Conservation (phyloP, 352 stramenopile genomes). For the Globisporangium middletonii region DNA sequence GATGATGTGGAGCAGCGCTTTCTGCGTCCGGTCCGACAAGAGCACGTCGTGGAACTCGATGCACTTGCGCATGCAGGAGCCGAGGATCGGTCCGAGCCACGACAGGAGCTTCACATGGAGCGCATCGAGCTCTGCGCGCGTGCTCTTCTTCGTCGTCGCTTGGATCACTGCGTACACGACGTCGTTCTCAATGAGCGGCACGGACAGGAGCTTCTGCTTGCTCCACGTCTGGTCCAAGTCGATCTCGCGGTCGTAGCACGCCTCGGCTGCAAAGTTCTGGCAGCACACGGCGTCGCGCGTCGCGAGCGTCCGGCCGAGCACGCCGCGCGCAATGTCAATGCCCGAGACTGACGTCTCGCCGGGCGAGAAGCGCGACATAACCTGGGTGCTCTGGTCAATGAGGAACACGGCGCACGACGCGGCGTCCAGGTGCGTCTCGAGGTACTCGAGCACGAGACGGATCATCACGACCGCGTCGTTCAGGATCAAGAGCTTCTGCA, state of each 20-base stretch:
- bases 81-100: conserved; percentile 77
- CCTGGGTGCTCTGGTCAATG: conserved; percentile 65
- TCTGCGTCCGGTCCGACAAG: conserved; percentile 77
- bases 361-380: conserved; percentile 68
- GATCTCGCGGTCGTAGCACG: conserved; percentile 54
- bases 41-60: conserved; percentile 84
- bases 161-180: conserved; percentile 78
- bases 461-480: conserved; percentile 81
- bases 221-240: conserved; percentile 54
- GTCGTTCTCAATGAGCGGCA: conserved; percentile 64
- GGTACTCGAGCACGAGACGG: conserved; percentile 55
- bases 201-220: conserved; percentile 64
- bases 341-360: conserved; percentile 41
- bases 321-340: conserved; percentile 37
- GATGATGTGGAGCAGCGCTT: conserved; percentile 81
- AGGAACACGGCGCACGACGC: conserved; percentile 58
- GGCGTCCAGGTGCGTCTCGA: conserved; percentile 47
- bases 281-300: conserved; percentile 26
- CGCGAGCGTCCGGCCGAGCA: conserved; percentile 43
- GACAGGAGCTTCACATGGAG: conserved; percentile 70
- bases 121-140: conserved; percentile 41
- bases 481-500: conserved; percentile 54
- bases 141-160: conserved; percentile 36
- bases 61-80: conserved; percentile 79
- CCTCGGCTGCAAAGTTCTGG: conserved; percentile 39